phyloP scores from a whole-genome alignment of 2,329 filamentous ascomycete genomes.

The Fusarium graminum region DNA sequence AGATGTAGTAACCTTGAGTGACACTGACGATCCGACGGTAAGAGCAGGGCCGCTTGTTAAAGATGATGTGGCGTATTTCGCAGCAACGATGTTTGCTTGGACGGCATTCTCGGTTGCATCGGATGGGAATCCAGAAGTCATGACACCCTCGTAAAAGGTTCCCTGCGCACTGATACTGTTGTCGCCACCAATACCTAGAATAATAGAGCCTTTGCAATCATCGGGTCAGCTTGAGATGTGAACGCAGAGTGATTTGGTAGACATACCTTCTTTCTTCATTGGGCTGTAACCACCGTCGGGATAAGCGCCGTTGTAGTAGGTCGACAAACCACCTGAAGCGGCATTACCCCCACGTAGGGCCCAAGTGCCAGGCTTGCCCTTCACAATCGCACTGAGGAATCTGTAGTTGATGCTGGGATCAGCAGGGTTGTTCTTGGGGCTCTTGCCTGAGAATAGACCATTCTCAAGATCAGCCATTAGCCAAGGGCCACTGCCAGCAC shows the following conservation, averaged over 20 bases:
- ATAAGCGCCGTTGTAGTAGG: slow-evolving; percentile 24
- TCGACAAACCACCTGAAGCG: slow-evolving; percentile 14
- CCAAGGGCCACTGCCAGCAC: slow-evolving; percentile 72
- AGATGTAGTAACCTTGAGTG: slow-evolving; percentile 16
- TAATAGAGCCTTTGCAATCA: slow-evolving; percentile 1
- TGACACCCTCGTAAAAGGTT: slow-evolving; percentile 25
- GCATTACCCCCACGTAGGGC: slow-evolving; percentile 27
- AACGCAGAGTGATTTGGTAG: too few relatives aligned
- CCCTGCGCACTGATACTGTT: slow-evolving; percentile 26
- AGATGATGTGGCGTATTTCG: slow-evolving; percentile 22
- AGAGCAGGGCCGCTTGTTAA: slow-evolving; percentile 12
- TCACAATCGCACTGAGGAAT: slow-evolving; percentile 15
- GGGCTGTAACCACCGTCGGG: slow-evolving; percentile 27
- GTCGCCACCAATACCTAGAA: slow-evolving; percentile 26
- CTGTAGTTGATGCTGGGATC: slow-evolving; percentile 18
- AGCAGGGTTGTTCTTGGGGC: slow-evolving; percentile 23
- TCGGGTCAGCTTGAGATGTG: too few relatives aligned
- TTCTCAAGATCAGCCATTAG: slow-evolving; percentile 78
- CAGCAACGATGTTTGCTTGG: slow-evolving; percentile 29
- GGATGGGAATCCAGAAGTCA: slow-evolving; percentile 27
- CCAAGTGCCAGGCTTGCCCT: slow-evolving; percentile 26
- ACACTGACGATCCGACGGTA: slow-evolving; percentile 21
- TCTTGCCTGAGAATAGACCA: slow-evolving; percentile 70
- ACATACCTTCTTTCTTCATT: slow-evolving; percentile 21
- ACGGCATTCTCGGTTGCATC: slow-evolving; percentile 28